Evolutionary conservation across 1,284 basidiomycete species (phyloP).

Genomic region (Afroboletus lepidellus): DNA sequence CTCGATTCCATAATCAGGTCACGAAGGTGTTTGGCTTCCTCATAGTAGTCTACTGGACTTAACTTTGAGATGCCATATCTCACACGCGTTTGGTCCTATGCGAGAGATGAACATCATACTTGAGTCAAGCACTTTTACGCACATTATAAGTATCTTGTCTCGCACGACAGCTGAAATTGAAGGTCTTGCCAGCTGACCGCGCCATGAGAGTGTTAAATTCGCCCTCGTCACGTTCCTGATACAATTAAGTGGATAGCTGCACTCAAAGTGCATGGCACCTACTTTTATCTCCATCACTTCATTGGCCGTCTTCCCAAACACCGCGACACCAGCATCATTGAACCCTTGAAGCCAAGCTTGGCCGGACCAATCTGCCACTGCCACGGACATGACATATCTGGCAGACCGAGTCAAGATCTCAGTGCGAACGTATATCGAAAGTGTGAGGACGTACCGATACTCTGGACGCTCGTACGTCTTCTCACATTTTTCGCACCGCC

Average conservation of each 20-base stretch:
- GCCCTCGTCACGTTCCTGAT: constrained; percentile 58
- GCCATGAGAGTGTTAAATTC: constrained; percentile 65
- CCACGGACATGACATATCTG: constrained; percentile 89
- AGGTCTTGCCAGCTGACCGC: constrained; percentile 68
- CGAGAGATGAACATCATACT: constrained; percentile 7
- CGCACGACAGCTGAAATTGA: constrained; percentile 85
- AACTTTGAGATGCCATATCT: constrained; percentile 81
- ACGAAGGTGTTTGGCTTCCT: constrained; percentile 63
- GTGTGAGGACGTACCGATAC: constrained; percentile 60
- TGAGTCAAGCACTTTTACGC: constrained; percentile 28
- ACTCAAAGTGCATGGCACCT: neutral
- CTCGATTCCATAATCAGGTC: constrained; percentile 45
- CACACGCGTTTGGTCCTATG: constrained; percentile 73
- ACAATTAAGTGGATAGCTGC: neutral
- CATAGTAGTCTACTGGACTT: constrained; percentile 65
- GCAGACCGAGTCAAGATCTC: constrained; percentile 1
- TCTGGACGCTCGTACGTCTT: constrained; percentile 72
- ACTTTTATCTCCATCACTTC: constrained; percentile 75
- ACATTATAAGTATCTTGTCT: constrained; percentile 88
- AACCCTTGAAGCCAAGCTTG: constrained; percentile 95
- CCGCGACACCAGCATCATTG: constrained; percentile 83
- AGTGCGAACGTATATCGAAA: neutral
- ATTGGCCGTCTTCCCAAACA: constrained; percentile 83
- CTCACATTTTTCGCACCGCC: constrained; percentile 96
- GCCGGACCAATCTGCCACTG: constrained; percentile 85